A percentile compares a stretch with the other conserved stretches of the same genome.
Evolutionary conservation across 1,284 basidiomycete species (phyloP).

Genomic region (Cryptococcus sp.): DNA sequence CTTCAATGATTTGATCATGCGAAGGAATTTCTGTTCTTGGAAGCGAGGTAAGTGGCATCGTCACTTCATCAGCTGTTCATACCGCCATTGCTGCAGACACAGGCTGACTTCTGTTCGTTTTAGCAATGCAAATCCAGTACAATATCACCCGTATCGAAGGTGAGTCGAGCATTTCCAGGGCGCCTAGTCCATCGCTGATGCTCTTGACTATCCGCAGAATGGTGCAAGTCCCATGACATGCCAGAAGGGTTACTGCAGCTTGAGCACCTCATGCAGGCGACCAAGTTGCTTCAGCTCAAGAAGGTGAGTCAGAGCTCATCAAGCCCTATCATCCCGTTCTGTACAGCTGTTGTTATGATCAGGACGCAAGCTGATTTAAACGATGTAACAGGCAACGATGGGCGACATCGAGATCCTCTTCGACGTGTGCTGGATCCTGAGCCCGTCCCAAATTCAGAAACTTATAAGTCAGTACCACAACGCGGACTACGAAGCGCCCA

Average conservation of each 20-base stretch:
- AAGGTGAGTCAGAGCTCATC: conserved; percentile 64
- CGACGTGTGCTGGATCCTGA: conserved; percentile 99
- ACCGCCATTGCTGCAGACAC: background rate
- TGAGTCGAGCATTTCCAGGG: conserved; percentile 15
- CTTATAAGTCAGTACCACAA: conserved; percentile 99
- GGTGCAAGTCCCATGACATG: conserved; percentile 98
- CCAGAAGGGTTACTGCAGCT: conserved; percentile 96
- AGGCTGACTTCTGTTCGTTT: conserved; percentile 6
- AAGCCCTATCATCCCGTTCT: too few species aligned
- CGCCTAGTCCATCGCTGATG: background rate
- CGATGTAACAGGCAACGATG: conserved; percentile 67
- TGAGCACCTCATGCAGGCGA: conserved; percentile 99
- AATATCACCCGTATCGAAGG: conserved; percentile 94
- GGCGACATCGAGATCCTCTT: conserved; percentile 98
- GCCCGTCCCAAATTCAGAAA: conserved; percentile 98
- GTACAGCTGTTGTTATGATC: too few species aligned
- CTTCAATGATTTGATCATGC: conserved; percentile 98
- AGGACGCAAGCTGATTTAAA: too few species aligned
- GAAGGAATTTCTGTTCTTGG: conserved; percentile 99
- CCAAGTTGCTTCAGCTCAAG: conserved; percentile 96
- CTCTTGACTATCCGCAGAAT: conserved; percentile 49
- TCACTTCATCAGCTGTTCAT: background rate
- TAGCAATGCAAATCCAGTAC: conserved; percentile 99
- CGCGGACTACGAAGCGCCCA: conserved; percentile 88
- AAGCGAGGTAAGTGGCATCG: conserved; percentile 74